phyloP scores from a whole-genome alignment of 2,329 filamentous ascomycete species.

The Trichoderma semiorbis region DNA sequence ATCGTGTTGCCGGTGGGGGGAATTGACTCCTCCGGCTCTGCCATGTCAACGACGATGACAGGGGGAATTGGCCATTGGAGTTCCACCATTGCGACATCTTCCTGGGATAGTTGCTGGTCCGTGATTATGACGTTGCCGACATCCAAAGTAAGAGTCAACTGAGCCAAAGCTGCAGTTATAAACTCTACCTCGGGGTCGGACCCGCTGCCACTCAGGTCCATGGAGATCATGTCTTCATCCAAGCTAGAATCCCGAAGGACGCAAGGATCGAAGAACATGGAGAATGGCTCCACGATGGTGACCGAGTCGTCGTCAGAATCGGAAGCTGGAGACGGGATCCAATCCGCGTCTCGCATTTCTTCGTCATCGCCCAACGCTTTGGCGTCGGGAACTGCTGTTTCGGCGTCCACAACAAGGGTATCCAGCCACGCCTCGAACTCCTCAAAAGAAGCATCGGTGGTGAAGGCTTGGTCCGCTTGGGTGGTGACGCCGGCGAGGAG shows the following conservation, averaged over 20 bases:
- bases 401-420: neutral
- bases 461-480: neutral
- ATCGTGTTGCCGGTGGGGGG: slow-evolving; percentile 3
- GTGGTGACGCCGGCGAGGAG: neutral
- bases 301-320: neutral
- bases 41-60: neutral
- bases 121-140: slow-evolving; percentile 1
- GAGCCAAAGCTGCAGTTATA: slow-evolving; percentile 14
- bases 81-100: slow-evolving; percentile 9
- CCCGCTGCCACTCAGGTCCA: neutral
- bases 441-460: neutral
- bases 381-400: neutral
- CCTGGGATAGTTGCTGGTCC: slow-evolving; percentile 2
- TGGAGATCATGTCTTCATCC: slow-evolving; percentile 5
- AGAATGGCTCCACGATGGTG: neutral
- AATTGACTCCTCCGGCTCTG: neutral
- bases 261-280: neutral
- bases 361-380: neutral
- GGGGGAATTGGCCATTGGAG: slow-evolving; percentile 6
- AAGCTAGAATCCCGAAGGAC: slow-evolving; percentile 6
- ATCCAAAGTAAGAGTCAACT: slow-evolving; percentile 1
- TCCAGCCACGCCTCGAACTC: slow-evolving; percentile 2
- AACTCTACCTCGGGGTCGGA: slow-evolving; percentile 11
- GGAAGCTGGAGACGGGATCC: neutral
- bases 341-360: neutral